Evolutionary conservation across 768 basidiomycete species (phyloP), one percentile per base, ranked within the genome.

Genomic region (Podaxis sp.): DNA sequence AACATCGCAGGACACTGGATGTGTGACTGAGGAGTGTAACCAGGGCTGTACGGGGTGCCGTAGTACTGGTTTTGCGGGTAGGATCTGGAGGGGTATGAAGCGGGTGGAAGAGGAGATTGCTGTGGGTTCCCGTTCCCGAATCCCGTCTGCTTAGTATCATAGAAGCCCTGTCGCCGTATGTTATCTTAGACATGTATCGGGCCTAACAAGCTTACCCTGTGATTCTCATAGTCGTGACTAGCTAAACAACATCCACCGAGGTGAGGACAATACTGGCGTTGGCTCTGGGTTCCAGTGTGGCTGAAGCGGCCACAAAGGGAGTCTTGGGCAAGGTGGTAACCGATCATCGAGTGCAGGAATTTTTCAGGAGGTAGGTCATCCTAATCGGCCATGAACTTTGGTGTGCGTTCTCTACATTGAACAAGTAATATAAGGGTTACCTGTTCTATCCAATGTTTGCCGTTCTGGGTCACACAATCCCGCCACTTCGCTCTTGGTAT

Each of bases 401-500:
- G 8, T 11, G n/a, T 0, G 22, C 11, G 8, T 26, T 7, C 24
- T 50, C 2, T 6, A 12, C 12, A 44, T 26, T 8, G 12, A 17
- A 38, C 20, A 17, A 7, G 15, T 37, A 7, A 10, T 37, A 1
- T 5, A 10, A 15, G 41, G 17, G 15, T n/a, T 58, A 88, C 88
- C 80, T 89, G 89, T 68, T 92, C 90, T 60, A 93, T 93, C 88
- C 89, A 92, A 65, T 88, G 89, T 66, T 92, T 92, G 49, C 90
- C 90, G 48, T 77, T 83, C 1, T 77, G 66, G 0, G 83, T 87
- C 24, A 78, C 74, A 60, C 81, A 81, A 65, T 91, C 90, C 62
- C 81, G 79, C 91, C 91, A 92, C 65, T 88, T 87, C 10, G 86
- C 75, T 20, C 90, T 80, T 1, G 90, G 89, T 73, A 92, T 89